These are phyloP conservation scores for Cytospora leucostoma DNA, from an alignment of 2,329 filamentous ascomycete species.

Conservation along the genomic window DNA sequence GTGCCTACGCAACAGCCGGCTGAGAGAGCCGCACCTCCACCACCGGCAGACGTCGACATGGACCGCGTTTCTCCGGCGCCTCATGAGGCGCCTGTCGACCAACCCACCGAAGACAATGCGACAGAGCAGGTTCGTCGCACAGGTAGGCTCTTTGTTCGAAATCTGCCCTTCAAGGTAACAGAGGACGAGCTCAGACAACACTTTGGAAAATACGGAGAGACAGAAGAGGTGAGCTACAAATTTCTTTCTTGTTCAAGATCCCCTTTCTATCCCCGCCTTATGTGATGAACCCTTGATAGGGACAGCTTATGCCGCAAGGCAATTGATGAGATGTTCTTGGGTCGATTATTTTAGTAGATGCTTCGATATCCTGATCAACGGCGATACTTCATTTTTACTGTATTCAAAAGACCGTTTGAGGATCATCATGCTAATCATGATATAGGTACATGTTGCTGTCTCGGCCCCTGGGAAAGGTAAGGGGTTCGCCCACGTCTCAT, in stretches of 20 bases:
- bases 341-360: constrained; percentile 99
- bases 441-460: constrained; percentile 82
- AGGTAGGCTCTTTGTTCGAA: constrained; percentile 82
- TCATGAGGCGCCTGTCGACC: constrained; percentile 26
- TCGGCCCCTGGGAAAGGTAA: constrained; percentile 75
- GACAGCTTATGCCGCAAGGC: constrained; percentile 93
- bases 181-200: constrained; percentile 74
- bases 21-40: constrained; percentile 22
- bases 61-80: constrained; percentile 29
- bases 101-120: constrained; percentile 43
- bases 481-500: constrained; percentile 88
- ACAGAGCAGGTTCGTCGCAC: constrained; percentile 69
- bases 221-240: constrained; percentile 78
- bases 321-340: constrained; percentile 80
- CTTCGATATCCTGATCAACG: constrained; percentile 75
- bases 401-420: constrained; percentile 22
- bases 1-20: constrained; percentile 29
- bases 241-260: constrained; percentile 29
- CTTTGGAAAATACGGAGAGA: constrained; percentile 71
- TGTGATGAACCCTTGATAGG: constrained; percentile 99
- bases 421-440: constrained; percentile 43
- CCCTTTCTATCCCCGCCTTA: constrained; percentile 34
- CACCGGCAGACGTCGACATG: constrained; percentile 24
- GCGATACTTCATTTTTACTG: constrained; percentile 33
- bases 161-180: constrained; percentile 78